Percentiles rank a stretch among this genome's conserved stretches.
Conservation (phyloP, 495 filamentous ascomycete genomes). For the Lasiosphaeria ovina region DNA sequence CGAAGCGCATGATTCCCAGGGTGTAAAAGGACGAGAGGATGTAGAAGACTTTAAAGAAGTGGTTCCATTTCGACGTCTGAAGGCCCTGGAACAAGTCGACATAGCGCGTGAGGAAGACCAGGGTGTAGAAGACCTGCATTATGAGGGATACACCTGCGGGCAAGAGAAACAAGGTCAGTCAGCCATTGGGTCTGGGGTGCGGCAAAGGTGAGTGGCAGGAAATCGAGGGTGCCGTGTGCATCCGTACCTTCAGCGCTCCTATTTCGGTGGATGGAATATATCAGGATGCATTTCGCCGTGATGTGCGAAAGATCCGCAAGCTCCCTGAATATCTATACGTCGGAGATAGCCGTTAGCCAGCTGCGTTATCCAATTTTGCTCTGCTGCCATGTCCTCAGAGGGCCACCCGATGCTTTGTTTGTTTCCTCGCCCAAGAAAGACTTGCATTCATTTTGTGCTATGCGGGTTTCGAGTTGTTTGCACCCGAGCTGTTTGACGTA, state of each 20-base stretch:
- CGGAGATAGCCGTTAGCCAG: too few species aligned
- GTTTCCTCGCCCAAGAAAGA: too few species aligned
- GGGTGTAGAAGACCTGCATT: constrained; percentile 82
- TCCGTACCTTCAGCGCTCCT: constrained; percentile 77
- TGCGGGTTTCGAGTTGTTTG: too few species aligned
- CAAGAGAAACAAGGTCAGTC: constrained; percentile 20
- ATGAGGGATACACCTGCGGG: constrained; percentile 81
- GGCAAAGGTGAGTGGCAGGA: too few species aligned
- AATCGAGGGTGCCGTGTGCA: constrained; percentile 3
- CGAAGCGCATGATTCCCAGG: constrained; percentile 78
- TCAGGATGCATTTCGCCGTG: constrained; percentile 80
- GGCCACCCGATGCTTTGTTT: neutral
- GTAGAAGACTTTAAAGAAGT: constrained; percentile 83
- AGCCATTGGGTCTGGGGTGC: neutral
- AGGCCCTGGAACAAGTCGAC: constrained; percentile 66
- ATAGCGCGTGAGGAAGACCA: constrained; percentile 86
- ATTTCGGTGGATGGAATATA: constrained; percentile 88
- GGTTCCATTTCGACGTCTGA: constrained; percentile 56
- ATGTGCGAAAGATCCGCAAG: constrained; percentile 81
- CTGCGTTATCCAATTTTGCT: neutral
- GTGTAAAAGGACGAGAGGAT: constrained; percentile 83
- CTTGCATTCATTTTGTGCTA: too few species aligned
- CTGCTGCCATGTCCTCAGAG: neutral
- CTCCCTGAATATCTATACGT: constrained; percentile 66
- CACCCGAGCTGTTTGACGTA: too few species aligned